Percentiles rank a stretch among this genome's conserved stretches.
These are phyloP conservation scores for Phialophora macrospora DNA, from an alignment of 2,329 filamentous ascomycete species.

Conservation along the genomic window DNA sequence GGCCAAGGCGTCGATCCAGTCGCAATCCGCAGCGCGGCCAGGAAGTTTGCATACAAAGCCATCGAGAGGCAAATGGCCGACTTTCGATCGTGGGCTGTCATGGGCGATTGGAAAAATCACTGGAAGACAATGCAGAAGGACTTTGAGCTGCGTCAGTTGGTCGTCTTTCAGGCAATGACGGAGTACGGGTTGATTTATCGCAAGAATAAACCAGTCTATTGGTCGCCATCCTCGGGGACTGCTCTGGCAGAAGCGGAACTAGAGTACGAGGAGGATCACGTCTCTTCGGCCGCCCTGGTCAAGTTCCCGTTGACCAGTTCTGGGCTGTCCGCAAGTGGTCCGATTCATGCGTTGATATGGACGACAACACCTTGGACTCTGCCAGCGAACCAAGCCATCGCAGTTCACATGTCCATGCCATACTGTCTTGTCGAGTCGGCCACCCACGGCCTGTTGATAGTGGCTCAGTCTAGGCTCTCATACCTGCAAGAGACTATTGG, in stretches of 20 bases:
- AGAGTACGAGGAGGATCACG: conserved; percentile 67
- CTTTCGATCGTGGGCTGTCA: conserved; percentile 65
- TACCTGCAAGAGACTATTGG: conserved; percentile 58
- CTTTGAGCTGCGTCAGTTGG: conserved; percentile 65
- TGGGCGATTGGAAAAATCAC: conserved; percentile 67
- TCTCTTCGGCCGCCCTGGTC: conserved; percentile 67
- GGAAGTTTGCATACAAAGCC: conserved; percentile 60
- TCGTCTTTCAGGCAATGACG: conserved; percentile 66
- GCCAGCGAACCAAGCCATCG: conserved; percentile 89
- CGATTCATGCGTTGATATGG: conserved; percentile 87
- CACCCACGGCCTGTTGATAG: conserved; percentile 65
- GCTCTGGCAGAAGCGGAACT: conserved; percentile 68
- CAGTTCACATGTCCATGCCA: conserved; percentile 72
- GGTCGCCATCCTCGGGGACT: conserved; percentile 68
- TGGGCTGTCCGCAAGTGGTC: conserved; percentile 50
- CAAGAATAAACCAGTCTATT: conserved; percentile 67
- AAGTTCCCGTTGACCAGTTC: conserved; percentile 66
- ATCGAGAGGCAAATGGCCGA: conserved; percentile 64
- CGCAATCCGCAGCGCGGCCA: conserved; percentile 59
- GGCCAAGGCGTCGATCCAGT: conserved; percentile 51
- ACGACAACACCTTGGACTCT: conserved; percentile 98
- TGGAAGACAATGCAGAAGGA: conserved; percentile 67
- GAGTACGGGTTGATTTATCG: conserved; percentile 66
- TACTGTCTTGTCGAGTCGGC: conserved; percentile 71
- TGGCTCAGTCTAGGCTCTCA: conserved; percentile 73